Conservation (phyloP, 208 protist genomes). For the Acanthamoeba polyphaga region DNA sequence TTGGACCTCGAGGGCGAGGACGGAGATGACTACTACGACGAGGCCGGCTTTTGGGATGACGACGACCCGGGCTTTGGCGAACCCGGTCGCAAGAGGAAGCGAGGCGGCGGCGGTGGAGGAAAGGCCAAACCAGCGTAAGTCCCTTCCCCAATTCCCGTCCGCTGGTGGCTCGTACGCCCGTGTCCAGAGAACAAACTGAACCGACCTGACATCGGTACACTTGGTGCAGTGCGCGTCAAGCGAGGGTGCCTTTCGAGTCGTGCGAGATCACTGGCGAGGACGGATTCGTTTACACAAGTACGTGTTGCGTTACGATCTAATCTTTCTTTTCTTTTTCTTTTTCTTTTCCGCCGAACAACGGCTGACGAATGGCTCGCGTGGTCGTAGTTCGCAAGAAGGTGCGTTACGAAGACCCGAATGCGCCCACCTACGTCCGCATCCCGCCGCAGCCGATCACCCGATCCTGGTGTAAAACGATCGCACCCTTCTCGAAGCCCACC, state of each 20-base stretch:
- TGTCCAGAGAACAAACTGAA: neutral
- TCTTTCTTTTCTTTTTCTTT: neutral
- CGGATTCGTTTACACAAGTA: conserved; percentile 66
- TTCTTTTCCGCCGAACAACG: neutral
- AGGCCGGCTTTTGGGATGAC: conserved; percentile 74
- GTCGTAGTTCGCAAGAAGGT: conserved; percentile 31
- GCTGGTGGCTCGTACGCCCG: neutral
- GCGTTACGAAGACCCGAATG: conserved; percentile 28
- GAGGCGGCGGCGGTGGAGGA: neutral
- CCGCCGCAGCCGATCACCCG: conserved; percentile 48
- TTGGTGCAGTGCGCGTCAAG: neutral
- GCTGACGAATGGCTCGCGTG: too few species aligned
- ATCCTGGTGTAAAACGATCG: conserved; percentile 39
- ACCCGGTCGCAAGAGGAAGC: neutral
- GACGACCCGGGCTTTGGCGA: conserved; percentile 52
- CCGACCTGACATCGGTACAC: neutral
- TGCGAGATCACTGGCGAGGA: conserved; percentile 63
- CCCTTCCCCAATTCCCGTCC: neutral
- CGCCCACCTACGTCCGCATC: conserved; percentile 59
- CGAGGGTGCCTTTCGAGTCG: conserved; percentile 20
- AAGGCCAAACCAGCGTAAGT: conserved; percentile 2
- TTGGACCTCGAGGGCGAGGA: conserved; percentile 43
- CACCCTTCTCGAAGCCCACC: neutral
- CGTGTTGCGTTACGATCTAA: neutral
- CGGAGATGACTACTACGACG: conserved; percentile 55